Percentiles rank a stretch among this genome's conserved stretches.
phyloP scores from a whole-genome alignment of 164 flowering plant genomes.

The Aristolochia contorta region DNA sequence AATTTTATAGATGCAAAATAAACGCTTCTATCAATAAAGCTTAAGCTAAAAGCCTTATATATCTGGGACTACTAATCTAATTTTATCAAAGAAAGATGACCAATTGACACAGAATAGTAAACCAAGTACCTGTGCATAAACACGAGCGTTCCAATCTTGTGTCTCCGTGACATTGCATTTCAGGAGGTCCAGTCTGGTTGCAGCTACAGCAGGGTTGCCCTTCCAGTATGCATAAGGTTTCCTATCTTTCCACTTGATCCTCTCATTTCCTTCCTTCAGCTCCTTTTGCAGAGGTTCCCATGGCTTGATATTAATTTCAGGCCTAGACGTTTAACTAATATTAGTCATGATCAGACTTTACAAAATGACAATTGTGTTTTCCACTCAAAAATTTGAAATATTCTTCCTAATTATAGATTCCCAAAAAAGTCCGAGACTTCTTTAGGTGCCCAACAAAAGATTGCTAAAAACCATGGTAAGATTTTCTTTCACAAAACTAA shows the following conservation, averaged over 20 bases:
- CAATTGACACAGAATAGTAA: too few relatives aligned
- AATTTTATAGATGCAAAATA: too few relatives aligned
- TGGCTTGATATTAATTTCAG: constrained; percentile 53
- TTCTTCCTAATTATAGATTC: not conserved
- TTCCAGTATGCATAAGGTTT: constrained; percentile 69
- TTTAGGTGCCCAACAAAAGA: too few relatives aligned
- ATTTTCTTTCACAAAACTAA: too few relatives aligned
- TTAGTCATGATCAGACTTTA: not conserved
- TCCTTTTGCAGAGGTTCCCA: constrained; percentile 33
- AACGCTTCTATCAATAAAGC: too few relatives aligned
- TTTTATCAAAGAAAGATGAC: not conserved
- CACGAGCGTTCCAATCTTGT: constrained; percentile 45
- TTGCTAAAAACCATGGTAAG: too few relatives aligned
- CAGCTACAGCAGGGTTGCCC: constrained; percentile 38
- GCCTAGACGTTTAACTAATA: constrained; percentile 20
- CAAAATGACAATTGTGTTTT: too few relatives aligned
- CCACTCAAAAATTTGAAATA: not conserved
- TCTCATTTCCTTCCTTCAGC: constrained; percentile 32
- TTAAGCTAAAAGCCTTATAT: too few relatives aligned
- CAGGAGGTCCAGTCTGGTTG: constrained; percentile 24
- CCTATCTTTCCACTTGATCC: constrained; percentile 39
- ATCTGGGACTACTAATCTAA: too few relatives aligned
- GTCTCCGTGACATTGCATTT: constrained; percentile 33
- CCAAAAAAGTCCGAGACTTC: too few relatives aligned
- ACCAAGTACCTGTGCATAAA: constrained; percentile 29